Conservation (phyloP, 805 yeast genomes). For the Wickerhamiella azymoides region DNA sequence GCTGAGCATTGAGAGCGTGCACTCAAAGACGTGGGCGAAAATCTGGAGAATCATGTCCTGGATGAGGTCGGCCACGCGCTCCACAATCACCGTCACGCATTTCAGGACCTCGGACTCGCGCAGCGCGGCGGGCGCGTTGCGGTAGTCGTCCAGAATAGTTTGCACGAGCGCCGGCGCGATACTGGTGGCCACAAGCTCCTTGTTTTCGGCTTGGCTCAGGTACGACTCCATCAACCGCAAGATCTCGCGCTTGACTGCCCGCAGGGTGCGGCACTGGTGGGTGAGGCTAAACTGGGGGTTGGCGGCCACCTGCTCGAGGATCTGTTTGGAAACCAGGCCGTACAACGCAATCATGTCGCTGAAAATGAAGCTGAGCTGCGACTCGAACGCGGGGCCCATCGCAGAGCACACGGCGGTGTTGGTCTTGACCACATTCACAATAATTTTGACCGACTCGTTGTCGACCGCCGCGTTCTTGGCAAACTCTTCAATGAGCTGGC, state of each 20-base stretch:
- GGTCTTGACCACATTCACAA: conserved; percentile 88
- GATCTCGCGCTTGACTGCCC: conserved; percentile 92
- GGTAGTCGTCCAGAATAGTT: conserved; percentile 83
- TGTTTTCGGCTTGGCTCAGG: conserved; percentile 71
- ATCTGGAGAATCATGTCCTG: conserved; percentile 70
- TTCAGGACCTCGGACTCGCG: conserved; percentile 95
- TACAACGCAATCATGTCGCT: conserved; percentile 81
- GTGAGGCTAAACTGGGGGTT: conserved; percentile 78
- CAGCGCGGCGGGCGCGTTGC: conserved; percentile 81
- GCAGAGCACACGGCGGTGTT: conserved; percentile 93
- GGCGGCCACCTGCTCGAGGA: conserved; percentile 57
- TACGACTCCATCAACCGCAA: conserved; percentile 80
- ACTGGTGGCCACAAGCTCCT: conserved; percentile 69
- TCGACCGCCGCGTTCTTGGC: conserved; percentile 36
- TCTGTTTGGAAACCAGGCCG: conserved; percentile 76
- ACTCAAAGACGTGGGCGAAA: conserved; percentile 81
- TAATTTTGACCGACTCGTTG: conserved; percentile 75
- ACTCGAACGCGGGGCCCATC: conserved; percentile 78
- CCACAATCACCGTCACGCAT: conserved; percentile 83
- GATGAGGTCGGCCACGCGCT: conserved; percentile 73
- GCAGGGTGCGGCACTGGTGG: conserved; percentile 84
- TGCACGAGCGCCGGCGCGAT: conserved; percentile 69
- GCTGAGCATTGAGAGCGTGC: conserved; percentile 89
- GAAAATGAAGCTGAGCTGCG: conserved; percentile 77
- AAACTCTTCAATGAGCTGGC: conserved; percentile 72